Base-by-base conservation (phyloP, 176 grass and related monocot species). In the Triticum turgidum region DNA sequence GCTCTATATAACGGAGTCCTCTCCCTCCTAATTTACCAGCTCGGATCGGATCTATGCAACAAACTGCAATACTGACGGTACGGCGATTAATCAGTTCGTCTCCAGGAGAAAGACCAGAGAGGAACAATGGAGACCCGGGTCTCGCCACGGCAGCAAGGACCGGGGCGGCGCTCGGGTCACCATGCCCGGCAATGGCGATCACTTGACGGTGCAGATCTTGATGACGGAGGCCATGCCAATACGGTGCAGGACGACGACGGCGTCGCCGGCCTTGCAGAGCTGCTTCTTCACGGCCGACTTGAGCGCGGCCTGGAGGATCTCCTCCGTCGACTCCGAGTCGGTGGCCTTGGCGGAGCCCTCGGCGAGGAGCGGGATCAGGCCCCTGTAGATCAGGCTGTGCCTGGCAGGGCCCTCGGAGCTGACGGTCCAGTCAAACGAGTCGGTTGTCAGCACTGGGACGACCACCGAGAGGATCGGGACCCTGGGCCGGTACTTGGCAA, bases 201-300 rank as follows among this genome's bases (percentile, higher is more conserved):
- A 95, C 90, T 98, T 95, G 29, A 98, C 95, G 21, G 91, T 83
- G 85, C 95, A 98, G 69, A 98, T 98, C 93, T 98, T 98, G 78
- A 98, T 95, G 79, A 98, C 95, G 5, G 95, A 98, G 3, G 95
- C 95, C 6, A 91, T 75, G 5, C 95, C 95, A 0, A 98, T 98
- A 22, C 95, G 91, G 66, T 98, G 95, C 1, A 98, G 87, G 56
- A 83, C 95, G 22, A 98, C 95, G 3, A 98, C 61, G 0, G 95
- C 72, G 7, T 98, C 95, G 0, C 95, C 95, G 1, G 95, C 84
- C 69, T 93, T 93, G 87, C 95, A 98, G 21, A 98, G 42, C 62
- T 87, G 49, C 87, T 86, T 98, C 87, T 81, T 52, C 11, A 95
- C 87, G 1, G 93, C 95, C 1, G 70, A 73, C 79, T 91, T 95